phyloP scores from a whole-genome alignment of 1,284 basidiomycete species.

The Tausonia pullulans region DNA sequence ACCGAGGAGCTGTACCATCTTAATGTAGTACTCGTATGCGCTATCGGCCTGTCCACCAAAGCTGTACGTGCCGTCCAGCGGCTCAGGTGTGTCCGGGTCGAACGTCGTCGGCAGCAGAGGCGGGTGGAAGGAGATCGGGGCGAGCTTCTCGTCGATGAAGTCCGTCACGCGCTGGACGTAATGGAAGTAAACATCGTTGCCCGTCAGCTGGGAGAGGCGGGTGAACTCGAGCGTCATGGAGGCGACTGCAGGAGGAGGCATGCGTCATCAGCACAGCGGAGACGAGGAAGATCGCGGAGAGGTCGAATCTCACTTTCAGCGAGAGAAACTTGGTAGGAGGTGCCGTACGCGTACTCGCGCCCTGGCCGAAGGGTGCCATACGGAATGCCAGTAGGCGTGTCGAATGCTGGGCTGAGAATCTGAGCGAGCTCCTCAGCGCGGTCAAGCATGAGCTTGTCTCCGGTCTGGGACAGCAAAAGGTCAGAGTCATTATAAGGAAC shows the following conservation, averaged over 20 bases:
- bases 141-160: constrained; percentile 36
- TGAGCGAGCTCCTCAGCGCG: constrained; percentile 43
- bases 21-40: neutral
- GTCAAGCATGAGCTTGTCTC: constrained; percentile 41
- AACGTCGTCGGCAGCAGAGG: constrained; percentile 34
- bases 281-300: neutral
- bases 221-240: constrained; percentile 44
- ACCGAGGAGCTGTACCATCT: neutral
- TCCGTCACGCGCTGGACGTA: constrained; percentile 41
- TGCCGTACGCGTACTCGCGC: neutral
- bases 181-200: constrained; percentile 41
- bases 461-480: constrained; percentile 27
- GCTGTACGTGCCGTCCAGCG: constrained; percentile 26
- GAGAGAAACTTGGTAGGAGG: neutral
- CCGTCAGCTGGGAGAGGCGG: constrained; percentile 39
- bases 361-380: constrained; percentile 3
- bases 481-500: neutral
- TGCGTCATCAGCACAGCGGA: neutral
- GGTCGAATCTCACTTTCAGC: constrained; percentile 5
- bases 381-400: constrained; percentile 11
- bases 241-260: constrained; percentile 22
- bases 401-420: constrained; percentile 28
- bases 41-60: constrained; percentile 38
- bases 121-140: constrained; percentile 22
- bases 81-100: constrained; percentile 27